These are phyloP conservation scores for Crithidia bombi DNA, from an alignment of 208 protist genomes.

Conservation along the genomic window DNA sequence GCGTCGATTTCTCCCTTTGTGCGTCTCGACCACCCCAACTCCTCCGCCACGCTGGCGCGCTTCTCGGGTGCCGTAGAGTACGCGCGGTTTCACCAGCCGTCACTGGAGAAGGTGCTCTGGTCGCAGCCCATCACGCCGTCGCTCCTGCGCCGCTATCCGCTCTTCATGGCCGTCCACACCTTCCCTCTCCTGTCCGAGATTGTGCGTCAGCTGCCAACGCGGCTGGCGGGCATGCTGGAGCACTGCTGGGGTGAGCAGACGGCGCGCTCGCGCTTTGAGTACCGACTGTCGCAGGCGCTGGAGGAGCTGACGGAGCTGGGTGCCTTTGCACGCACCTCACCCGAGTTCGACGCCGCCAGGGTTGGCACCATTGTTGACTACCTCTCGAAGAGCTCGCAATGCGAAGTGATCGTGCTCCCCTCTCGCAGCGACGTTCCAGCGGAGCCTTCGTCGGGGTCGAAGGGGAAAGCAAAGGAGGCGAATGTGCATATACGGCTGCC, in stretches of 20 bases:
- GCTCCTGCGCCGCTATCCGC: constrained; percentile 70
- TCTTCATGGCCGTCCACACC: constrained; percentile 56
- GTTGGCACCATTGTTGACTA: constrained; percentile 38
- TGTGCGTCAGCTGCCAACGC: constrained; percentile 50
- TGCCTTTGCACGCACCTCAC: constrained; percentile 49
- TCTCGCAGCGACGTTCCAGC: not conserved
- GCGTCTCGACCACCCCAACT: constrained; percentile 81
- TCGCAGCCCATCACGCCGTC: constrained; percentile 74
- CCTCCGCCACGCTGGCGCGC: constrained; percentile 69
- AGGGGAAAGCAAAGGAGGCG: not conserved
- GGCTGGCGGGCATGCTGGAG: constrained; percentile 54
- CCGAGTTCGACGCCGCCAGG: constrained; percentile 32
- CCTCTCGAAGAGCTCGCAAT: constrained; percentile 19
- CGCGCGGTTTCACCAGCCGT: constrained; percentile 40
- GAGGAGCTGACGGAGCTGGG: constrained; percentile 63
- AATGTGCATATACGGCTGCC: constrained; percentile 56
- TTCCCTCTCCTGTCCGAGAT: constrained; percentile 62
- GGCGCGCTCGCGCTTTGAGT: constrained; percentile 58
- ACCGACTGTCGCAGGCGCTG: constrained; percentile 62
- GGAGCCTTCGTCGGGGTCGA: not conserved
- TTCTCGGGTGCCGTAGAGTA: constrained; percentile 54
- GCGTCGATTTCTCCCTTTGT: constrained; percentile 82
- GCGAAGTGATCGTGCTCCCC: constrained; percentile 40
- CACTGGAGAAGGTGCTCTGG: constrained; percentile 39
- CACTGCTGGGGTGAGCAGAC: constrained; percentile 56